Evolutionary conservation across 73 alveolate genomes (phyloP).

Genomic region (Paraurostyla sp.): DNA sequence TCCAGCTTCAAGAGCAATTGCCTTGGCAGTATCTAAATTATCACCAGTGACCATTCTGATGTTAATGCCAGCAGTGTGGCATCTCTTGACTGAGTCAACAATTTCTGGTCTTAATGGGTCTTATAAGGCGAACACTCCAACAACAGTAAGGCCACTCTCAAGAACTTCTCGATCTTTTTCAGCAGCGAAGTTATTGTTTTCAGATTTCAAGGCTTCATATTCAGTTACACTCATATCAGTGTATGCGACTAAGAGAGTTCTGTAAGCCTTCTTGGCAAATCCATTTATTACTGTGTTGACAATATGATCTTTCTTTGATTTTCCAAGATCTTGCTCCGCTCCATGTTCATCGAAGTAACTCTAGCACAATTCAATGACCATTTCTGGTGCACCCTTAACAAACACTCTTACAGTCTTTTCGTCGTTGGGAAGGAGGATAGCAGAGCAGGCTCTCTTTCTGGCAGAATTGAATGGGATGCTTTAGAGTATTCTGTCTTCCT

Average conservation of each 20-base stretch:
- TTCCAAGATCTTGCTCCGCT: constrained; percentile 50
- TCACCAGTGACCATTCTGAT: constrained; percentile 98
- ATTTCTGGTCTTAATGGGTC: constrained; percentile 93
- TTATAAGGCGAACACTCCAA: constrained; percentile 88
- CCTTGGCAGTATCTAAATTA: constrained; percentile 94
- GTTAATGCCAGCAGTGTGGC: constrained; percentile 92
- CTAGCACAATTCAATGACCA: constrained; percentile 79
- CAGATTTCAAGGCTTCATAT: constrained; percentile 57
- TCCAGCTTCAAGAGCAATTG: constrained; percentile 94
- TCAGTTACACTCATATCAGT: constrained; percentile 79
- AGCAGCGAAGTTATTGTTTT: constrained; percentile 64
- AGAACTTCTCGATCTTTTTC: constrained; percentile 74
- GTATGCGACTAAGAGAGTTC: constrained; percentile 89
- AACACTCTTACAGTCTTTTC: constrained; percentile 65
- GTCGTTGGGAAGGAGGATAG: constrained; percentile 64
- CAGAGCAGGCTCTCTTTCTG: constrained; percentile 89
- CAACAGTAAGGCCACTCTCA: constrained; percentile 67
- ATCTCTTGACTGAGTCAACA: constrained; percentile 84
- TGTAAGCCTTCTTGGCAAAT: constrained; percentile 82
- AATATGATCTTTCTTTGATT: constrained; percentile 57
- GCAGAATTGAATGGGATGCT: constrained; percentile 89
- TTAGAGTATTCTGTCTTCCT: constrained; percentile 44
- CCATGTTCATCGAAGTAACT: constrained; percentile 85
- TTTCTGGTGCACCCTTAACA: constrained; percentile 96
- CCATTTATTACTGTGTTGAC: constrained; percentile 64